Percentiles rank a stretch among this genome's conserved stretches.
These are phyloP conservation scores for Torulaspora microellipsoides DNA, from an alignment of 805 yeast species.

Conservation along the genomic window DNA sequence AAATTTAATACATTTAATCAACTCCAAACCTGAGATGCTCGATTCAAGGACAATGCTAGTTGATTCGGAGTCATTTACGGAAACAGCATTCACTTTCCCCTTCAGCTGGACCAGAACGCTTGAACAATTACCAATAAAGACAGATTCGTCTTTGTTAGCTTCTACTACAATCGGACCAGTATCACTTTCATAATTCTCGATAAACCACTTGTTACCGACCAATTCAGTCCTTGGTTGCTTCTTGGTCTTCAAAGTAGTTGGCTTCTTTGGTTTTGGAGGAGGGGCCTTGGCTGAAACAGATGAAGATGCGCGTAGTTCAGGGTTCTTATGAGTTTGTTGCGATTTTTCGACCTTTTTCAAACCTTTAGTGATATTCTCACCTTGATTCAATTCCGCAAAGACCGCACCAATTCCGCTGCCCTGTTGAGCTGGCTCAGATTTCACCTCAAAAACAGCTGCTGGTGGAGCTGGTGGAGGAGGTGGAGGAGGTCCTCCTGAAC, in stretches of 20 bases:
- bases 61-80: slow-evolving; percentile 66
- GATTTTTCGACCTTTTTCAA: slow-evolving; percentile 89
- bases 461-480: slow-evolving; percentile 94
- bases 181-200: slow-evolving; percentile 71
- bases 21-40: slow-evolving; percentile 80
- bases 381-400: slow-evolving; percentile 84
- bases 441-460: slow-evolving; percentile 47
- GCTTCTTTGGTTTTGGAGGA: slow-evolving; percentile 84
- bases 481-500: slow-evolving; percentile 65
- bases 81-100: slow-evolving; percentile 88
- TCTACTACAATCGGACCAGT: slow-evolving; percentile 55
- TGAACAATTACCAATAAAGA: slow-evolving; percentile 78
- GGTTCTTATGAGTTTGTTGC: slow-evolving; percentile 91
- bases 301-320: slow-evolving; percentile 61
- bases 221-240: slow-evolving; percentile 66
- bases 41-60: slow-evolving; percentile 79
- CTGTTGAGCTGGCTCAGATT: slow-evolving; percentile 26
- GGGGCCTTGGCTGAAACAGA: slow-evolving; percentile 45
- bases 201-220: slow-evolving; percentile 82
- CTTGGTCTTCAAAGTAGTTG: slow-evolving; percentile 49
- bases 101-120: slow-evolving; percentile 72
- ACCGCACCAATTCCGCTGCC: slow-evolving; percentile 76
- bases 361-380: slow-evolving; percentile 76
- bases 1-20: slow-evolving; percentile 74
- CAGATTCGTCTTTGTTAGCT: slow-evolving; percentile 80